Conservation (phyloP, 257 asterid species). For the Galeopsis tetrahit region DNA sequence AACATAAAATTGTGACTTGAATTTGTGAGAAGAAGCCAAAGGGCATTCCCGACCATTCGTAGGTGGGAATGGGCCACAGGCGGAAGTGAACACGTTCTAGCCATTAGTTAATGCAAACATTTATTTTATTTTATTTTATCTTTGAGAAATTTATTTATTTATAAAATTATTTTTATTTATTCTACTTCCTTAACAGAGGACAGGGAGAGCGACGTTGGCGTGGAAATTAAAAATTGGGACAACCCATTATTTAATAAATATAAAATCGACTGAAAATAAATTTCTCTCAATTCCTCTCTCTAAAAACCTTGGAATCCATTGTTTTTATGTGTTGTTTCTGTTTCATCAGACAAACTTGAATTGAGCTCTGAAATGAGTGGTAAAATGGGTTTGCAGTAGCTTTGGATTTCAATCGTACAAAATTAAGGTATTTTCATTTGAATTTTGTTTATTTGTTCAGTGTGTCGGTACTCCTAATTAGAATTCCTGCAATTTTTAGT, state of each 20-base stretch:
- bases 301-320: background rate
- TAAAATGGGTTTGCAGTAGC: constrained; percentile 33
- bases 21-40: background rate
- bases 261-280: constrained; percentile 5
- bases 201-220: constrained; percentile 52
- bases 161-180: background rate
- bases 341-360: constrained; percentile 28
- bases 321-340: constrained; percentile 34
- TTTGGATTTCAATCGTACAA: constrained; percentile 24
- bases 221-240: constrained; percentile 43
- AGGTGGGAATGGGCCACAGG: constrained; percentile 18
- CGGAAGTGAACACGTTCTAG: constrained; percentile 20
- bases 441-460: constrained; percentile 4
- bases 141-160: background rate
- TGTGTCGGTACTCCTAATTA: constrained; percentile 29
- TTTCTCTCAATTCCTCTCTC: constrained; percentile 12
- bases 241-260: constrained; percentile 5
- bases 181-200: constrained; percentile 48
- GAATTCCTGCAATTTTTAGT: constrained; percentile 28
- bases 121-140: background rate
- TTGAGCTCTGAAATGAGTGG: constrained; percentile 27
- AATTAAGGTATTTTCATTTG: constrained; percentile 31
- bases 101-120: constrained; percentile 32
- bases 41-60: constrained; percentile 35
- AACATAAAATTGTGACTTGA: background rate